A percentile compares a stretch with the other conserved stretches of the same genome.
phyloP scores from a whole-genome alignment of 768 basidiomycete genomes.

The Collybia mongolica region DNA sequence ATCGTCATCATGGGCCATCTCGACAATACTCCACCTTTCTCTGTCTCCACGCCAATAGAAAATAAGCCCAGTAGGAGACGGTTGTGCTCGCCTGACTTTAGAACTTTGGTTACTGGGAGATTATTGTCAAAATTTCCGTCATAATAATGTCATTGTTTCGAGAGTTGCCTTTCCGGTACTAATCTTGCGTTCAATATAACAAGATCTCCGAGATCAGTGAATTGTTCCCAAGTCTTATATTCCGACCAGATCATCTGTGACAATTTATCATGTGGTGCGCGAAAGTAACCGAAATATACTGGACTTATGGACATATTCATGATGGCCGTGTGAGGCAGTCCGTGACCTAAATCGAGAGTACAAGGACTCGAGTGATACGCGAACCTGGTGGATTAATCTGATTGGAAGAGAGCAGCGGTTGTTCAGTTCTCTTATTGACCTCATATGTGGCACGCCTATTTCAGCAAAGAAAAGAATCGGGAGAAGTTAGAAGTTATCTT shows the following conservation, averaged over 20 bases:
- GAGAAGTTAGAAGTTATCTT: slow-evolving; percentile 24
- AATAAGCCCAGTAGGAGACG: not conserved
- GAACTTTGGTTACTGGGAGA: too few relatives aligned
- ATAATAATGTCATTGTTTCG: too few relatives aligned
- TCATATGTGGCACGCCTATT: slow-evolving; percentile 13
- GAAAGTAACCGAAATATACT: slow-evolving; percentile 2
- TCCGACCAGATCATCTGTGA: not conserved
- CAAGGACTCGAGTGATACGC: slow-evolving; percentile 15
- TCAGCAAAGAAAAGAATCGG: slow-evolving; percentile 20
- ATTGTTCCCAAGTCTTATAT: not conserved
- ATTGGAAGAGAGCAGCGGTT: slow-evolving; percentile 21
- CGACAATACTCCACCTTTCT: slow-evolving; percentile 7
- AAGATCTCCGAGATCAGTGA: not conserved
- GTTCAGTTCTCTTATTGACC: not conserved
- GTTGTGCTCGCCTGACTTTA: too few relatives aligned
- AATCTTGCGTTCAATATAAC: not conserved
- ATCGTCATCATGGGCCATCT: slow-evolving; percentile 7
- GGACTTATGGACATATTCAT: slow-evolving; percentile 17
- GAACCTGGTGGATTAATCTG: slow-evolving; percentile 19
- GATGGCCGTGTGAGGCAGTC: slow-evolving; percentile 18
- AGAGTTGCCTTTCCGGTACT: slow-evolving; percentile 2
- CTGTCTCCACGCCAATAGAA: not conserved
- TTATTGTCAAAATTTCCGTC: too few relatives aligned
- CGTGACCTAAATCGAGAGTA: slow-evolving; percentile 17
- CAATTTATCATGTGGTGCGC: slow-evolving; percentile 4